Percentiles rank a stretch among this genome's conserved stretches.
Conservation (phyloP, 495 filamentous ascomycete genomes). For the Aspergillus diversus region DNA sequence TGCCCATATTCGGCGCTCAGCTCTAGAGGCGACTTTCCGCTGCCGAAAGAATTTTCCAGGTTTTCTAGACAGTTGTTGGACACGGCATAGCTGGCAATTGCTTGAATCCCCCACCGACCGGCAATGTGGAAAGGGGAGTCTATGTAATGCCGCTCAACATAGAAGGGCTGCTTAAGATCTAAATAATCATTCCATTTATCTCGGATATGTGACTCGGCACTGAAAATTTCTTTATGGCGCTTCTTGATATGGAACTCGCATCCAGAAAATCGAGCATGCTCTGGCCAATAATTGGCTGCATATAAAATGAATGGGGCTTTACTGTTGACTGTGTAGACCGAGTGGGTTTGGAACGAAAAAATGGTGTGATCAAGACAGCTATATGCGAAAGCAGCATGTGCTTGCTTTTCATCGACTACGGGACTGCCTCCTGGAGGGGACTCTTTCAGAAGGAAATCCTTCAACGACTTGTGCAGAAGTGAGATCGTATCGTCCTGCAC, state of each 20-base stretch:
- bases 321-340: background rate
- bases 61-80: too few species aligned
- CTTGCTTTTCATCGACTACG: background rate
- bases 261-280: background rate
- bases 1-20: too few species aligned
- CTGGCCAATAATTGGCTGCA: background rate
- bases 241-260: background rate
- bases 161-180: too few species aligned
- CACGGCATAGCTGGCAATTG: background rate
- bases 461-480: background rate
- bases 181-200: background rate
- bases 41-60: too few species aligned
- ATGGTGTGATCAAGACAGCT: background rate
- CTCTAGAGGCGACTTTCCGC: too few species aligned
- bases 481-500: background rate
- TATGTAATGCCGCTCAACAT: too few species aligned
- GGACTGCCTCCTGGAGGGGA: background rate
- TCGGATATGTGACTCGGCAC: background rate
- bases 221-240: background rate
- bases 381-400: background rate
- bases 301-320: background rate
- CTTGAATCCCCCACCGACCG: background rate
- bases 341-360: background rate
- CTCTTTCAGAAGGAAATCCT: background rate
- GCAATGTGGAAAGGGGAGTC: background rate